Evolutionary conservation across 768 basidiomycete genomes (phyloP), one percentile per base, ranked within the genome.

Genomic region (Hygrocybe coccinea): DNA sequence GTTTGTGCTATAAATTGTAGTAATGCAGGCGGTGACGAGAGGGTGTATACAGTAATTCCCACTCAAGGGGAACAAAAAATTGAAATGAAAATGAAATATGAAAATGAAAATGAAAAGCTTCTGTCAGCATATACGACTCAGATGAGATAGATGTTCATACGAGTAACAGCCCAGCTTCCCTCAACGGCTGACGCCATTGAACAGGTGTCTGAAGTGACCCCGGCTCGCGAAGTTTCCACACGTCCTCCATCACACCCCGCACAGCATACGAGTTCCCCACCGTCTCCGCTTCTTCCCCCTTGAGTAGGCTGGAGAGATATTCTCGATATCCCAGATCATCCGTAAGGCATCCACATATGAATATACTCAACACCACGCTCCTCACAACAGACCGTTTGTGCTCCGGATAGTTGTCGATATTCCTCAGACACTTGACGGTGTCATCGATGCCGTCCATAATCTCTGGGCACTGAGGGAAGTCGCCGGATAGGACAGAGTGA

Each of bases 291-390:
- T 75, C 74, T 62, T 84, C 81, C 52, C 77, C 76, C 52, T 75
- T 63, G 41, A 92, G 72, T 44, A 78, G 70, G 9, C 62, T 60
- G 22, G 69, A 59, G 12, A 91, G 71, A 58, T 75, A 72, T 2
- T 57, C 39, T 50, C 77, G 78, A 57, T 83, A 71, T 1, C 52
- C 52, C 3, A 35, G 56, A 50, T 80, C 72, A 64, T 84, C 81
- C 58, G 86, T 83, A 50, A 91, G 77, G 59, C 79, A 83, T 1
- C 88, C 88, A 57, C 81, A 81, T 50, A 92, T 78, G 63, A 85
- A 89, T 56, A 89, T 83, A 44, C 81, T 80, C 62, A 91, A 89
- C 61, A 91, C 87, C 24, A 88, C 89, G 70, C 85, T 88, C 37
- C 88, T 77, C 55, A 89, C 79, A 24, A 91, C 85, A 12, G 79